Conservation (phyloP, 2,329 filamentous ascomycete species). For the Talaromyces sp. region DNA sequence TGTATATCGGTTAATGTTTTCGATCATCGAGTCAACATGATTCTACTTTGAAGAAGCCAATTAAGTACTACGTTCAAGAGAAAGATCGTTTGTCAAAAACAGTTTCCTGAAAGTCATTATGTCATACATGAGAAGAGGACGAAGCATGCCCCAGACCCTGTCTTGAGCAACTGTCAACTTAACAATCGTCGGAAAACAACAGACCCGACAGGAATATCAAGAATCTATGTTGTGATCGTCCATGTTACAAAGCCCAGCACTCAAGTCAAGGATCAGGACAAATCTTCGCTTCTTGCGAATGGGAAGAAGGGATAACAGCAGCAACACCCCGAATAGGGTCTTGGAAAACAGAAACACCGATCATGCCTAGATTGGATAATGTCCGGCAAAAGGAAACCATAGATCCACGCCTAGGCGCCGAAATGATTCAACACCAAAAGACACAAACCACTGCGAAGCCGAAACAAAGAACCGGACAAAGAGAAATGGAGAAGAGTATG, state of each 20-base stretch:
- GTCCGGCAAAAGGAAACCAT: conserved; percentile 7
- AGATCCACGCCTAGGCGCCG: conserved; percentile 13
- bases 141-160: neutral
- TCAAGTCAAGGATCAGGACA: too few relatives aligned
- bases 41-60: too few relatives aligned
- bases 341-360: neutral
- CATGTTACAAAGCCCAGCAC: too few relatives aligned
- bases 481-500: neutral
- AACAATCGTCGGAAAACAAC: neutral
- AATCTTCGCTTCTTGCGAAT: neutral
- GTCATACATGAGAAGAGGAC: conserved; percentile 1
- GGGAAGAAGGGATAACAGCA: neutral
- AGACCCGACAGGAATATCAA: neutral
- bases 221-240: too few relatives aligned
- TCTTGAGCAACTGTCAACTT: neutral
- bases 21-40: too few relatives aligned
- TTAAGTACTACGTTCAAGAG: too few relatives aligned
- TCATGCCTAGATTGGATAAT: conserved; percentile 8
- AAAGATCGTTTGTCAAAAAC: neutral
- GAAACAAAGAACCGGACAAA: conserved; percentile 2
- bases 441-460: neutral
- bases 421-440: neutral
- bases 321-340: neutral
- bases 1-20: too few relatives aligned
- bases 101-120: conserved; percentile 1